A percentile compares a stretch with the other conserved stretches of the same genome.
These are phyloP conservation scores for Lactuca sativa DNA, from an alignment of 129 eudicot genomes.

Conservation along the genomic window DNA sequence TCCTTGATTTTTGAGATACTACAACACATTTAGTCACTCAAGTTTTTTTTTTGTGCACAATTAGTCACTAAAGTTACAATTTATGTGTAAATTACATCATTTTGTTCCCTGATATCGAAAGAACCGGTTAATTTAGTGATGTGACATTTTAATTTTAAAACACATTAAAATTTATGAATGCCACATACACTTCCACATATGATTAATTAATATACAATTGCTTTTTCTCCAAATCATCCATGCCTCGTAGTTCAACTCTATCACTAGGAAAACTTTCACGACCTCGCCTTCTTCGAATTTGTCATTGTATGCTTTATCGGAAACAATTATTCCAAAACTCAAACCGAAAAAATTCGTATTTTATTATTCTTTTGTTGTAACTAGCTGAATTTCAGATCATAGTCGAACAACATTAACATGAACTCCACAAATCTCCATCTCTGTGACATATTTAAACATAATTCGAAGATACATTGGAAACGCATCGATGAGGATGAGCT, in stretches of 20 bases:
- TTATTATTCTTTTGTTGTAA: not conserved
- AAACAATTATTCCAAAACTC: conserved; percentile 12
- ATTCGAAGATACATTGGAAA: conserved; percentile 62
- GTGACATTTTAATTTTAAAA: too few relatives aligned
- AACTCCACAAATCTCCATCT: conserved; percentile 9
- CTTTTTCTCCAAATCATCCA: too few relatives aligned
- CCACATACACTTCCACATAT: too few relatives aligned
- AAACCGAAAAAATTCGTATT: not conserved
- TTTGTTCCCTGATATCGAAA: too few relatives aligned
- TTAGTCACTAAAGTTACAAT: too few relatives aligned
- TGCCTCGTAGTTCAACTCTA: conserved; percentile 81
- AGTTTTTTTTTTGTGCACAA: too few relatives aligned
- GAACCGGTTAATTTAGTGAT: too few relatives aligned
- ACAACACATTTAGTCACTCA: too few relatives aligned
- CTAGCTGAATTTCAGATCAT: not conserved
- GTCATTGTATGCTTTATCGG: conserved; percentile 74
- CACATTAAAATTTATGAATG: too few relatives aligned
- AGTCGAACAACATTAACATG: conserved; percentile 3
- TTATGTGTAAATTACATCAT: too few relatives aligned
- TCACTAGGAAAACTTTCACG: conserved; percentile 75
- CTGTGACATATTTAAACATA: not conserved
- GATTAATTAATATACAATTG: too few relatives aligned
- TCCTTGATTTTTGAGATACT: too few relatives aligned
- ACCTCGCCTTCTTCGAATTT: conserved; percentile 81
- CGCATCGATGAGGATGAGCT: conserved; percentile 92